Evolutionary conservation across 2,329 filamentous ascomycete genomes (phyloP), one percentile per base, ranked within the genome.

Genomic region (Colletotrichum gigasporum): DNA sequence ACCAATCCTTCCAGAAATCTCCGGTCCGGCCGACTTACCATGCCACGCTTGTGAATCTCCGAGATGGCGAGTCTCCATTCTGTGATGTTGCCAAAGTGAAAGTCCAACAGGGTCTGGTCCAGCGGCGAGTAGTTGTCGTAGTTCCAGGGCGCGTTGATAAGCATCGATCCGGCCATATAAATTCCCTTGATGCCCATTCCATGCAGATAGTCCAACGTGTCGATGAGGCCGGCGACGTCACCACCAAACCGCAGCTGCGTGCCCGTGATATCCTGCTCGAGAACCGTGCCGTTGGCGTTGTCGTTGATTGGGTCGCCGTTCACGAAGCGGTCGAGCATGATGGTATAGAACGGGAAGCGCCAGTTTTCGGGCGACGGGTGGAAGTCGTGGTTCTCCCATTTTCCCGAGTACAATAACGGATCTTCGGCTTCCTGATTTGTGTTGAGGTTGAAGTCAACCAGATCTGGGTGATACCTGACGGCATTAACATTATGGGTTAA

Each of bases 291-390:
- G 71, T 90, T 90, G 37, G 83, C 82, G 68, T 90, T 83, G 70
- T 90, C 87, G 70, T 90, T 90, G 2, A 78, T 79, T 6, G 88
- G 87, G 67, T 90, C 84, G 18, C 88, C 88, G 69, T 90, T 90
- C 26, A 88, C 86, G 69, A 85, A 90, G 63, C 86, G 79, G 73
- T 90, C 88, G 8, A 89, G 74, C 71, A 89, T 89, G 47, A 90
- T 75, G 7, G 86, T 88, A 72, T 91, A 91, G 70, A 90, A 86
- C 0, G 88, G 88, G 65, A 90, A 83, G 24, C 88, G 81, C 88
- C 88, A 91, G 69, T 87, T 90, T 0, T 78, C 72, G 0, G 88
- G 88, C 20, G 87, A 90, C 0, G 79, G 75, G 28, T 76, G 72
- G 69, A 85, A 89, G 1, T 72, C 72, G 70, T 87, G 84, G 64